Evolutionary conservation across 345 rosid genomes (phyloP), one percentile per base, ranked within the genome.

Genomic region (Acer campestre): DNA sequence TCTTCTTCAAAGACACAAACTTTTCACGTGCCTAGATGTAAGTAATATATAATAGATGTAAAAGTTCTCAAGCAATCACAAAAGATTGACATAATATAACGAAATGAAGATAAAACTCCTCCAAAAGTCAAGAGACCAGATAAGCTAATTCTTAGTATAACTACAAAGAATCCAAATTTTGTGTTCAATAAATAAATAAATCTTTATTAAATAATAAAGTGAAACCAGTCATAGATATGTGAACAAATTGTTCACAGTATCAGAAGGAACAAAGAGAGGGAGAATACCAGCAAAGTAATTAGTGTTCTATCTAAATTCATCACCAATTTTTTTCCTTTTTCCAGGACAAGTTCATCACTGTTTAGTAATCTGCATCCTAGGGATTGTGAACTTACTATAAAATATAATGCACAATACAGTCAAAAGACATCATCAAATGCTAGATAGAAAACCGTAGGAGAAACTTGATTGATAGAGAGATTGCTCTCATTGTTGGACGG

Each of bases 1-100:
- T 94, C 88, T 89, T 94, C 86, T 91, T 94, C 83, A 92, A 86
- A 31, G 98, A 91, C 23, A 90, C 93, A 89, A 86, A 91, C 82
- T 90, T 94, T 74, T 94, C 97, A 6, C 97, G 95, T 58, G 98
- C 94, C 97, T 94, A 85, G 61, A 78, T 84, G 82, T 31, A 70
- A 23, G 67, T 22, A 22, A 35, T 18, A 59, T 53, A 64, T 22
- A 49, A 68, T 25, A 79, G 68, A 35, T 35, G 29, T 68, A 63
- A 18, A 18, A 53, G 8, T 77, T 70, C 25, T 27, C 70, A 59
- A 25, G 31, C 40, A 67, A 59, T 16, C 23, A 61, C 17, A 27
- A 65, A 11, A 75, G 7, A 48, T 11, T n/a, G 25, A 65, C 46
- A 64, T 6, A 31, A 11, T 29, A 42, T 29, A 46, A 7, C 12